Evolutionary conservation across 2,329 filamentous ascomycete species (phyloP).

Genomic region (Aureobasidium zeae): DNA sequence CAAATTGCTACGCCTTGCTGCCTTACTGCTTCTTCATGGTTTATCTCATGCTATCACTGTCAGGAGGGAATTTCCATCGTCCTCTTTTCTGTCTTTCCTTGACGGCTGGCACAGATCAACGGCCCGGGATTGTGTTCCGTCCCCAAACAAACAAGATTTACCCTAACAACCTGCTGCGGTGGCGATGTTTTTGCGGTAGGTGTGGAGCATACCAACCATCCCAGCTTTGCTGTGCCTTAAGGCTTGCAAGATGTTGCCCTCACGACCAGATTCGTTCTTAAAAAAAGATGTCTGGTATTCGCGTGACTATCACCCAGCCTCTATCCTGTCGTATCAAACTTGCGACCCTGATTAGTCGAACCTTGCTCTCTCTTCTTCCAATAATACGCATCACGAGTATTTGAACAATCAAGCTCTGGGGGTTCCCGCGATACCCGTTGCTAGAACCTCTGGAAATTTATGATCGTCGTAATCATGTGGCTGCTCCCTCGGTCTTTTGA

Average conservation of each 20-base stretch:
- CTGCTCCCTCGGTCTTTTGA: conserved; percentile 8
- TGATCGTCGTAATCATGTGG: conserved; percentile 13
- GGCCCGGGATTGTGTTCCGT: conserved; percentile 12
- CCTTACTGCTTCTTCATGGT: conserved; percentile 3
- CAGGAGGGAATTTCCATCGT: conserved; percentile 8
- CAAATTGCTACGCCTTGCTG: conserved; percentile 6
- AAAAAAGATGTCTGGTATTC: too few relatives aligned
- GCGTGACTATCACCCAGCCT: neutral
- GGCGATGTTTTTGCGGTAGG: neutral
- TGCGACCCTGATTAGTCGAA: conserved; percentile 2
- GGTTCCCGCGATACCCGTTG: conserved; percentile 16
- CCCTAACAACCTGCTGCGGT: conserved; percentile 5
- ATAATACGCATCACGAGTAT: too few relatives aligned
- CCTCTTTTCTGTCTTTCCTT: neutral
- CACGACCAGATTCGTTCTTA: neutral
- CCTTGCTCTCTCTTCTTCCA: neutral
- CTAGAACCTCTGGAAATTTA: conserved; percentile 4
- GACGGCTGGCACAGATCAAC: conserved; percentile 11
- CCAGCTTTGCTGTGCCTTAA: conserved; percentile 5
- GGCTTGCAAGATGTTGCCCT: neutral
- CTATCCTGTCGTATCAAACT: neutral
- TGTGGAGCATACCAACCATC: conserved; percentile 14
- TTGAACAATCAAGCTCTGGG: conserved; percentile 9
- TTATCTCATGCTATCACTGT: neutral
- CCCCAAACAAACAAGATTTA: conserved; percentile 12